Conservation (phyloP, 2,329 filamentous ascomycete species). For the Davidsoniella virescens region DNA sequence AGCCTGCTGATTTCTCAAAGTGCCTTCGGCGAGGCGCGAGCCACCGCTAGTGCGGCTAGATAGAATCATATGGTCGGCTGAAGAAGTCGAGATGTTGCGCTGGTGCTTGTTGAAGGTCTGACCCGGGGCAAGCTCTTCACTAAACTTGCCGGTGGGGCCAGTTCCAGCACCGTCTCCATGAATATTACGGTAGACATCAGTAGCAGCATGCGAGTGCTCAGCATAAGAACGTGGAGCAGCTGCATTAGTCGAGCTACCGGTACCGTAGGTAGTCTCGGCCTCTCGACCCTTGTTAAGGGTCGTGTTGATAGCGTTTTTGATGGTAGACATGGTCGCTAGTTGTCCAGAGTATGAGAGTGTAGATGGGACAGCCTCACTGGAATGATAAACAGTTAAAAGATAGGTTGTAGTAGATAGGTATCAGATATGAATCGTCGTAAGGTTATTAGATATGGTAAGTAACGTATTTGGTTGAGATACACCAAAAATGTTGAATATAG, state of each 20-base stretch:
- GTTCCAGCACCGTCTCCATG: background rate
- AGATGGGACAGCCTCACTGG: background rate
- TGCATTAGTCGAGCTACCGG: background rate
- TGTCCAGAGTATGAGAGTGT: background rate
- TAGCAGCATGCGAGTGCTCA: constrained; percentile 3
- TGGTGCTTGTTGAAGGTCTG: constrained; percentile 5
- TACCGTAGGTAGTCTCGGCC: background rate
- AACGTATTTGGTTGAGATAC: too few species aligned
- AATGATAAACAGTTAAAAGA: background rate
- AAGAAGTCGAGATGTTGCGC: constrained; percentile 8
- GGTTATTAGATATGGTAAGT: too few species aligned
- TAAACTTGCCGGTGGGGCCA: constrained; percentile 2
- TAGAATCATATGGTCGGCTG: constrained; percentile 11
- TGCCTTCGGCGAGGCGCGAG: constrained; percentile 4
- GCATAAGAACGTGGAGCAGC: constrained; percentile 4
- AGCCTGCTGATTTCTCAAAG: constrained; percentile 5
- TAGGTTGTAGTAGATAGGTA: background rate
- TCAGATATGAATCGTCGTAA: background rate
- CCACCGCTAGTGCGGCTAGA: constrained; percentile 4
- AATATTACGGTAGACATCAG: constrained; percentile 5
- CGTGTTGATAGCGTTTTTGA: constrained; percentile 4
- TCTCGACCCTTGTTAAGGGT: background rate
- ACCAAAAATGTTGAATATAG: too few species aligned
- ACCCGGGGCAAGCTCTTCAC: background rate
- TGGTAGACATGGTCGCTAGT: background rate